Conservation (phyloP, 495 filamentous ascomycete genomes). For the Acidiella bohemica region DNA sequence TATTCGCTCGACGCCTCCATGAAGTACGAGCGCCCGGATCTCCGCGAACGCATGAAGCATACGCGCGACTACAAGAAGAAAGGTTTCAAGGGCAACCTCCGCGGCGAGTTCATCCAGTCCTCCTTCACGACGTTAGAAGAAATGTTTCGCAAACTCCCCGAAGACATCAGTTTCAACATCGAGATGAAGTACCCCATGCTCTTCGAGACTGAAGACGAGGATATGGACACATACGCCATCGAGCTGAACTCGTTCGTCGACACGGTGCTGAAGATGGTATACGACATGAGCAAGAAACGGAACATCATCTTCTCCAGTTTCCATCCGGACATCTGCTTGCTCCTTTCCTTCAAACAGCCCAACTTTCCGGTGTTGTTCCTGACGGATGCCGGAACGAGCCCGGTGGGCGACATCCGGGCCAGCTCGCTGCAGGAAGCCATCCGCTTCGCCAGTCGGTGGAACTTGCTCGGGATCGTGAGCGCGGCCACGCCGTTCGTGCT, state of each 20-base stretch:
- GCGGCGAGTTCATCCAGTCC: conserved; percentile 84
- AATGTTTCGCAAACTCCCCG: conserved; percentile 71
- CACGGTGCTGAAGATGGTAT: conserved; percentile 77
- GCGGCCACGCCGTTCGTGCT: conserved; percentile 72
- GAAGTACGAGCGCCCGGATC: conserved; percentile 38
- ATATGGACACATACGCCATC: conserved; percentile 95
- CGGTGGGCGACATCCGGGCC: conserved; percentile 79
- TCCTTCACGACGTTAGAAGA: conserved; percentile 92
- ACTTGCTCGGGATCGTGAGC: conserved; percentile 79
- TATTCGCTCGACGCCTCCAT: conserved; percentile 32
- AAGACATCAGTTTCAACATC: conserved; percentile 85
- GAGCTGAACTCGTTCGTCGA: conserved; percentile 97
- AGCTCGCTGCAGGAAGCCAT: conserved; percentile 89
- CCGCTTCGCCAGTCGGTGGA: conserved; percentile 87
- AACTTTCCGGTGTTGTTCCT: conserved; percentile 91
- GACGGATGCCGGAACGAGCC: conserved; percentile 65
- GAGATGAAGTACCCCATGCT: conserved; percentile 99
- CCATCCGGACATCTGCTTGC: conserved; percentile 89
- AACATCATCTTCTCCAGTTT: conserved; percentile 94
- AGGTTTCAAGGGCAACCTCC: conserved; percentile 90
- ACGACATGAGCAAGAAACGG: conserved; percentile 55
- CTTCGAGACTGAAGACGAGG: conserved; percentile 79
- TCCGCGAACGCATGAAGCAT: conserved; percentile 91
- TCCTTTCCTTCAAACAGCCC: conserved; percentile 90
- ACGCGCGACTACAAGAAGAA: conserved; percentile 85